Base-by-base conservation (phyloP, 306 rosid species). In the Trichosanthes truncata region DNA sequence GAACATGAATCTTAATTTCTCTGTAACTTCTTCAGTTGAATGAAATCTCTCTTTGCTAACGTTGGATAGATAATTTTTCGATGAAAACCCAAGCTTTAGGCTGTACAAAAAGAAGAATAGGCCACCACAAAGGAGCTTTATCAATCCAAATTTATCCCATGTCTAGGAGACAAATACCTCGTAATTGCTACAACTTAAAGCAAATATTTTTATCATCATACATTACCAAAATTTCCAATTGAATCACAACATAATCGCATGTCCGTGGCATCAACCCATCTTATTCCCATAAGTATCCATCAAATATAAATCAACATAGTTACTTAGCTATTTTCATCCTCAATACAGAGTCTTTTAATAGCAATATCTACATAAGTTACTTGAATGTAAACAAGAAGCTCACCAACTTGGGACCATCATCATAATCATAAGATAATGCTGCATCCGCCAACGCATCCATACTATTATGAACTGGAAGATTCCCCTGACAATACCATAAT, bases 371-470 rank as follows among this genome's bases (percentile, higher is more conserved):
- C 53, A 57, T 6, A 56, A 6, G 45, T 56, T 56, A 0, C 53
- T 52, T 49, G 83, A 18, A 36, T 14, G 55, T 4, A 29, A 81
- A 74, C 66, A 81, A 71, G 79, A 78, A 59, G 59, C 84, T 81
- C 81, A 94, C 98, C 93, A 94, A 85, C 84, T 94, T 92, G 59
- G 98, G 98, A 51, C 97, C 97, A 80, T 94, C 93, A 21, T 92
- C 88, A 74, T 89, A 78, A 78, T 91, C 95, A 84, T 89, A 94
- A 67, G 97, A 91, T 60, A 94, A 86, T 15, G 98, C 97, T n/a
- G 95, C 95, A 78, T 95, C 97, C 21, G 97, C 97, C 89, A 94
- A 86, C 7, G 97, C 97, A 73, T 94, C 98, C 97, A 94, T 91
- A 85, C 97, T 92, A 75, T 92, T 94, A 86, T 94, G 97, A 84